Base-by-base conservation (phyloP, 2,329 filamentous ascomycete species). In the Nigrospora osmanthi region DNA sequence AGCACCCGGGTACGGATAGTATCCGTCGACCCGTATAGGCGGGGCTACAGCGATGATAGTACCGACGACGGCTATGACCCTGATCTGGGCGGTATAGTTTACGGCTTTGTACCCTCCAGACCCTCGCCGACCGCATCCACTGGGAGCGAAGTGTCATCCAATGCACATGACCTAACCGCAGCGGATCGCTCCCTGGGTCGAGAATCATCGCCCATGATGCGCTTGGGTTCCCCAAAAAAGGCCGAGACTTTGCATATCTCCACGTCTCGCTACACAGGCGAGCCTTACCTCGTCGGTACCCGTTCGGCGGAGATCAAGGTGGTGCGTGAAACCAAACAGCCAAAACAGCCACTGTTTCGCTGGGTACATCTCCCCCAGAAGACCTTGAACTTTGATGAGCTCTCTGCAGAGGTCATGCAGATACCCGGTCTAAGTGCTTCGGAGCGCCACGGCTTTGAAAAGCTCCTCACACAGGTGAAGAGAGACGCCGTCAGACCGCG, bases 311-410 rank as follows among this genome's bases (percentile, higher is more conserved):
- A 57, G 17, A 48, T 71, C 39, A 68, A 62, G 2, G 52, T 62
- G 11, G 50, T 69, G 0, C 59, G 67, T 23, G 63, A 66, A 16
- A 44, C 56, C 4, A 58, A 54, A 38, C 56, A 52, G 6, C 57
- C 56, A 30, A 56, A 54, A 4, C 57, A 63, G 12, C 58, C 66
- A 10, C 49, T 71, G 0, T 72, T 69, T 38, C 61, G 61, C 50
- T 72, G 69, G 68, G 60, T 71, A 61, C 51, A 71, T 47, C 47
- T 70, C 16, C 58, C 58, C 2, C 68, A 71, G 46, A 53, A 61
- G 3, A 56, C 63, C 5, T 64, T 71, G 63, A 68, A 63, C 44
- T 65, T 72, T 49, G 66, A 71, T 11, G 62, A 65, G 3, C 61
- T 72, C 17, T 68, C 65, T 54, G 65, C 55, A 7, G 63, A 70